Evolutionary conservation across 2,329 filamentous ascomycete species (phyloP), one percentile per base, ranked within the genome.

Genomic region (Elsinoe arachidis): DNA sequence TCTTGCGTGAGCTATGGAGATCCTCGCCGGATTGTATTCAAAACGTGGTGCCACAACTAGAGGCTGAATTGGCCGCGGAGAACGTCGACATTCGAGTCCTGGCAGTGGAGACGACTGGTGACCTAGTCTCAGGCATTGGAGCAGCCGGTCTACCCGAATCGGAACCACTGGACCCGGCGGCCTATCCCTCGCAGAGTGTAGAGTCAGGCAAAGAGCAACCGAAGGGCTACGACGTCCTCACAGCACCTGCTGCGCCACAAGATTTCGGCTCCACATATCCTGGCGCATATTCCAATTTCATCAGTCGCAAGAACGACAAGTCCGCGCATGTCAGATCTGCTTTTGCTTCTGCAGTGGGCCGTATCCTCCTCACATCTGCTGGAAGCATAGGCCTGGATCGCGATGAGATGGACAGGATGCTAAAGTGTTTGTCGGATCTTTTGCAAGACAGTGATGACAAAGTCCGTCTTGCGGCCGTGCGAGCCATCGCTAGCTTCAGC

Each of bases 101-200:
- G 58, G 92, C 92, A 2, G 95, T 92, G 0, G 90, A 97, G 71
- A 96, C 93, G 0, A 82, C 99, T 38, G 93, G 95, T 55, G 92
- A 97, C 68, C 91, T 99, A 78, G 87, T 95, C 23, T 86, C 92
- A 39, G 92, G 92, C 5, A 95, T 97, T 68, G 92, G 92, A 52
- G 88, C 92, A 60, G 90, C 91, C 60, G 92, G 92, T 0, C 88
- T 89, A 57, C 90, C 91, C 14, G 82, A 87, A 12, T 74, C 83
- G 5, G 81, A 86, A 9, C 72, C 76, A 1, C 79, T 96, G 67
- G 90, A 96, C 66, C 88, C 92, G 11, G 81, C 87, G 19, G 85
- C 87, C 30, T 96, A 95, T 66, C 92, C 92, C n/a, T 86, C 87
- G 3, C 76, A 86, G 49, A 86, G 80, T 60, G 58, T 68, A 2